Evolutionary conservation across 306 rosid genomes (phyloP).

Genomic region (Calophaca sinica): DNA sequence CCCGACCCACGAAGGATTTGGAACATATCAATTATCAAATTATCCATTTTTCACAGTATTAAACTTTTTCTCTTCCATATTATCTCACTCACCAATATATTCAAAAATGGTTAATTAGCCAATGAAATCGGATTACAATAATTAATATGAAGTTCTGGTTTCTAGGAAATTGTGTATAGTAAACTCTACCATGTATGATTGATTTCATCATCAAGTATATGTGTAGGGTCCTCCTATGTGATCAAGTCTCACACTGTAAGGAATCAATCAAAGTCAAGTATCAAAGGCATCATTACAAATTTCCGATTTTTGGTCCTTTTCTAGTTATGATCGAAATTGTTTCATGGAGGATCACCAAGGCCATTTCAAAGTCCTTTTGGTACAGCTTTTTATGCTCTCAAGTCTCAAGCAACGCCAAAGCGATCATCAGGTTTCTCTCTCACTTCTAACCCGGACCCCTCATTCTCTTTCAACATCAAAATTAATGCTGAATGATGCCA

Average conservation of each 20-base stretch:
- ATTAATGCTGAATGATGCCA: conserved; percentile 31
- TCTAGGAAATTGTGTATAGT: neutral
- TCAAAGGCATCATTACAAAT: conserved; percentile 9
- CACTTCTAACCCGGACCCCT: conserved; percentile 43
- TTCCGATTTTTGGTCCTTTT: neutral
- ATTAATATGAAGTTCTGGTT: neutral
- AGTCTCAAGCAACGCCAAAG: conserved; percentile 2
- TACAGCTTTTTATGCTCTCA: conserved; percentile 21
- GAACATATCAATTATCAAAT: no score
- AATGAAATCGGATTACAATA: neutral
- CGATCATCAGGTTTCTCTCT: conserved; percentile 2
- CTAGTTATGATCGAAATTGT: conserved; percentile 29
- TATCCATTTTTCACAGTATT: no score
- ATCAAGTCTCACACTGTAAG: neutral
- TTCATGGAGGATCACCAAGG: neutral
- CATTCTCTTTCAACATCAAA: conserved; percentile 7
- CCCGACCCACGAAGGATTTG: no score
- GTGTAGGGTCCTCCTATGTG: neutral
- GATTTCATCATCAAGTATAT: neutral
- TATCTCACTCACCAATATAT: no score
- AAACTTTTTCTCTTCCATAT: no score
- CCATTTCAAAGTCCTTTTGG: neutral
- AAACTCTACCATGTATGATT: neutral
- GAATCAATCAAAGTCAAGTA: conserved; percentile 36
- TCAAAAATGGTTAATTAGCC: neutral